Conservation (phyloP, 441 rosid species). For the Hura crepitans region DNA sequence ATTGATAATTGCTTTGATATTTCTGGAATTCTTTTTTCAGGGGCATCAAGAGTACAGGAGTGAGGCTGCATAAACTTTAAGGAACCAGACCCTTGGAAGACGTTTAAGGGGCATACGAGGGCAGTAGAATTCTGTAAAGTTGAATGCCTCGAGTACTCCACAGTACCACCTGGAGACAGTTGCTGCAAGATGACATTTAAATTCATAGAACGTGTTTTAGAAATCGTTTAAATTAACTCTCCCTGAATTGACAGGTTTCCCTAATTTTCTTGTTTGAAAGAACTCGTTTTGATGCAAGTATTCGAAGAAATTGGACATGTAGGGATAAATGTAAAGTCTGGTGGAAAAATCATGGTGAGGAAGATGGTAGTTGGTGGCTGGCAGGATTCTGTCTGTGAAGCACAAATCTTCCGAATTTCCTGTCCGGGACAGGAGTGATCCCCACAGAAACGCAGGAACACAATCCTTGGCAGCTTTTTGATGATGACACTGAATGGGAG, state of each 20-base stretch:
- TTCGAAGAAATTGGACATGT: conserved; percentile 71
- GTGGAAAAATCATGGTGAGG: conserved; percentile 92
- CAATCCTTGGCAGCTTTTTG: conserved; percentile 99
- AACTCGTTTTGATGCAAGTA: conserved; percentile 80
- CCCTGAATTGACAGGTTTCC: conserved; percentile 79
- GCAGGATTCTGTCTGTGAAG: conserved; percentile 66
- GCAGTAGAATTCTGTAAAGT: conserved; percentile 85
- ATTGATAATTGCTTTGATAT: conserved; percentile 11
- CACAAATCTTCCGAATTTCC: conserved; percentile 75
- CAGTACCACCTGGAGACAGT: conserved; percentile 90
- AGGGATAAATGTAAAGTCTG: conserved; percentile 96
- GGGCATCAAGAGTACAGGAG: conserved; percentile 83
- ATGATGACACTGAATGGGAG: conserved; percentile 63
- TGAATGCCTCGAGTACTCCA: conserved; percentile 74
- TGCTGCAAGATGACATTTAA: conserved; percentile 90
- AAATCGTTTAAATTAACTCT: conserved; percentile 64
- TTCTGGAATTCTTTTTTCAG: conserved; percentile 41
- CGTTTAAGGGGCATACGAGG: conserved; percentile 53
- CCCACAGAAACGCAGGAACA: conserved; percentile 72
- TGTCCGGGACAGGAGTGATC: conserved; percentile 66
- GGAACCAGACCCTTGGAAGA: conserved; percentile 74
- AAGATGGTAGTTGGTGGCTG: conserved; percentile 98
- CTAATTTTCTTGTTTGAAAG: conserved; percentile 96
- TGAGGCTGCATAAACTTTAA: conserved; percentile 30
- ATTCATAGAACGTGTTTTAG: conserved; percentile 57